A percentile compares a stretch with the other conserved stretches of the same genome.
phyloP scores from a whole-genome alignment of 2,329 filamentous ascomycete genomes.

The Colletotrichum agaves region DNA sequence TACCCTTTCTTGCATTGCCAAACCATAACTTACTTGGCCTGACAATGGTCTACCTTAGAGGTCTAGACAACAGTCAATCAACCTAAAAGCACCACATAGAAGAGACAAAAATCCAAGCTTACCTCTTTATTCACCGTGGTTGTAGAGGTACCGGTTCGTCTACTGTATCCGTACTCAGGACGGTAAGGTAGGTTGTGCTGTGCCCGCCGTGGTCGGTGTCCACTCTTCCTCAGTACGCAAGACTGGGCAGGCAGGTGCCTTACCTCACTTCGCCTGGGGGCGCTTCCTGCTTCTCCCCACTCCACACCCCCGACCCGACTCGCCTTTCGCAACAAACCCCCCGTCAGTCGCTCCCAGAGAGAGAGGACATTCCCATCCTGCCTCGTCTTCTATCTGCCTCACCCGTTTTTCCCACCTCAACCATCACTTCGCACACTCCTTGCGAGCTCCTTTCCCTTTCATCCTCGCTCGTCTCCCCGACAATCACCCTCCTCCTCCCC shows the following conservation, averaged over 20 bases:
- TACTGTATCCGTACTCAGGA: too few species aligned
- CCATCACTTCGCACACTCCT: conserved; percentile 39
- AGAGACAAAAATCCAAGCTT: too few species aligned
- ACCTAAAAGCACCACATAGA: too few species aligned
- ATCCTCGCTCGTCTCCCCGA: conserved; percentile 36
- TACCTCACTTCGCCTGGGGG: conserved; percentile 1
- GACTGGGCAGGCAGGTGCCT: background rate
- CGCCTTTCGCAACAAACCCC: conserved; percentile 38
- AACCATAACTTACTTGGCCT: background rate
- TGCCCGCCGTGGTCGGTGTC: background rate
- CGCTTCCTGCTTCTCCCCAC: conserved; percentile 24
- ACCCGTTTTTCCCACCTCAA: conserved; percentile 38
- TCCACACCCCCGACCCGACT: conserved; percentile 33
- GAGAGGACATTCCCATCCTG: conserved; percentile 39
- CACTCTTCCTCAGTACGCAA: background rate
- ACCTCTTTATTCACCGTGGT: too few species aligned
- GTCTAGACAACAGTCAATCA: too few species aligned
- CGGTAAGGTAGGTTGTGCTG: too few species aligned
- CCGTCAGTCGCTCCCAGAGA: conserved; percentile 34
- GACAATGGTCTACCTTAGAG: too few species aligned
- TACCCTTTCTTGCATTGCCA: too few species aligned
- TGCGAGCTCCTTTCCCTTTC: conserved; percentile 38
- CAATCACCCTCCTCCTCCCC: conserved; percentile 25
- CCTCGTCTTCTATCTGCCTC: conserved; percentile 37
- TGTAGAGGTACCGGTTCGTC: too few species aligned